Base-by-base conservation (phyloP, 1,284 basidiomycete species). In the Puccinia coronata region DNA sequence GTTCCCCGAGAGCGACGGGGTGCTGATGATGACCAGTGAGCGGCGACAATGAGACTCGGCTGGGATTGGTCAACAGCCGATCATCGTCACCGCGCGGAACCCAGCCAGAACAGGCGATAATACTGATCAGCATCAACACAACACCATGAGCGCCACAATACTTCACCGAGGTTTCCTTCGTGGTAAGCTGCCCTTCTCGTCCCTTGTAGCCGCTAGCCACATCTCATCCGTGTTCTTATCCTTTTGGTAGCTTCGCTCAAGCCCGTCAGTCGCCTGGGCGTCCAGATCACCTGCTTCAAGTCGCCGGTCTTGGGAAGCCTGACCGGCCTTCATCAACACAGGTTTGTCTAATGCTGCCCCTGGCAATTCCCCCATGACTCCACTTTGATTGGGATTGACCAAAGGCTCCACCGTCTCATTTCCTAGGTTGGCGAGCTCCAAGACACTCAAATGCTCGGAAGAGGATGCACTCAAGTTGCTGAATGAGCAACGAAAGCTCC, bases 401-500 rank as follows among this genome's bases (percentile, higher is more conserved):
- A 31, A 28, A 41, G 31, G 25, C 28, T 49, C 28, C 2, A 47
- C 23, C 43, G 8, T 14, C 41, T 65, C 47, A 25, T 47, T 47
- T 47, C n/a, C 23, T 39, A 79, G 77, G 53, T 79, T 59, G 31
- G 20, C 36, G 14, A 71, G 77, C 65, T 79, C 77, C 25, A 69
- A 79, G 53, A 67, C 65, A 43, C 41, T 67, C 39, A 67, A 79
- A 70, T 55, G 91, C 9, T 88, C 91, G 0, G 88, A 90, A 0
- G 89, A 90, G 0, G 88, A 90, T 69, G 87, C 88, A 63, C 82
- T 86, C 65, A 89, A 89, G 6, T 91, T 96, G 83, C 88, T 98
- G 83, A 96, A 99, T 89, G 87, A 90, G 83, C 95, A 98, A 87
- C 91, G 96, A 83, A 88, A 92, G 73, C 88, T 89, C 72, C 92